Evolutionary conservation across 164 flowering plant species (phyloP).

Genomic region (Dillenia turbinata): DNA sequence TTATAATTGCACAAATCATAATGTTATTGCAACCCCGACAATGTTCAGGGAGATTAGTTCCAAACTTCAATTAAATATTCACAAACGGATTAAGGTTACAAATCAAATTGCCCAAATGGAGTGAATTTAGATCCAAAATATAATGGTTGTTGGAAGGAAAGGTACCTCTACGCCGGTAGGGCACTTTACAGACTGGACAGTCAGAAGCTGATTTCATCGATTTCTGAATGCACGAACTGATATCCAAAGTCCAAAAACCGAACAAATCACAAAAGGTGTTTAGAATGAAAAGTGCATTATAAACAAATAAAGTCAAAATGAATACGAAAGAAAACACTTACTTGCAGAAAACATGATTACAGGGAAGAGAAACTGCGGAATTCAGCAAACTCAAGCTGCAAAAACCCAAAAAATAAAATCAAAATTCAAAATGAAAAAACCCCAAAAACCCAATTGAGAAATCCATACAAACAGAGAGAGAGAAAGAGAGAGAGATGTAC

Average conservation of each 20-base stretch:
- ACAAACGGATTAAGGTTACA: too few species aligned
- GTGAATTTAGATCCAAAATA: too few species aligned
- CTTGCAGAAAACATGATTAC: constrained; percentile 96
- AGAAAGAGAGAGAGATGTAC: constrained; percentile 23
- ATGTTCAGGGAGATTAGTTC: too few species aligned
- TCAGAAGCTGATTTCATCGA: constrained; percentile 66
- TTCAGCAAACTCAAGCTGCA: constrained; percentile 75
- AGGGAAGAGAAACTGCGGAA: constrained; percentile 67
- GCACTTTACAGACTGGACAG: constrained; percentile 95
- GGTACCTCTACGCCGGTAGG: constrained; percentile 78
- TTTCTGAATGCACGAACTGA: constrained; percentile 67
- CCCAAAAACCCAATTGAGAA: background rate
- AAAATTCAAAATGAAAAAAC: background rate
- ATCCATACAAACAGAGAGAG: background rate
- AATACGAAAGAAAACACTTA: constrained; percentile 23
- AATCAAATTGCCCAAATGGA: too few species aligned
- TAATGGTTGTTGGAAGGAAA: too few species aligned
- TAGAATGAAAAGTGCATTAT: background rate
- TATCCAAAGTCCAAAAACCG: constrained; percentile 3
- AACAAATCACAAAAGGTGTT: background rate
- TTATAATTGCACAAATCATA: too few species aligned
- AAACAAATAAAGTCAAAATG: background rate
- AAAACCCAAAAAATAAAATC: constrained; percentile 2
- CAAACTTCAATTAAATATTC: too few species aligned
- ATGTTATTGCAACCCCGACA: too few species aligned